Percentiles rank a stretch among this genome's conserved stretches.
Evolutionary conservation across 2,329 filamentous ascomycete species (phyloP).

Genomic region (Colletotrichum gigasporum): DNA sequence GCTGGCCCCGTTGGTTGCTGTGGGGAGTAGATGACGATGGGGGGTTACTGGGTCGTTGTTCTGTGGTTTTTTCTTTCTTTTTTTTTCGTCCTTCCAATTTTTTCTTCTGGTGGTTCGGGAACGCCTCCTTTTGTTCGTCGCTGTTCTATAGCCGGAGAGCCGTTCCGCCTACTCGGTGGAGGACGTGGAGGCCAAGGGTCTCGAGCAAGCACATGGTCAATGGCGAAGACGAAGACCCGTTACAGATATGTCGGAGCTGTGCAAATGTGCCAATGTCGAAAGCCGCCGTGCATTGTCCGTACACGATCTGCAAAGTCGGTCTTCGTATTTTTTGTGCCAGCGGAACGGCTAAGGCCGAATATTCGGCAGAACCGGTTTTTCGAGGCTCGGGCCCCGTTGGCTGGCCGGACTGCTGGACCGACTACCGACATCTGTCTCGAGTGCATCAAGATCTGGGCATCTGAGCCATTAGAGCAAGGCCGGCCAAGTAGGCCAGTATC

Average conservation of each 20-base stretch:
- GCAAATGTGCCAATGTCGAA: background rate
- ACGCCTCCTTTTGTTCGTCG: slow-evolving; percentile 18
- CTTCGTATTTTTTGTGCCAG: slow-evolving; percentile 3
- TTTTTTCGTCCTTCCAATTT: slow-evolving; percentile 3
- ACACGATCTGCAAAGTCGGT: slow-evolving; percentile 2
- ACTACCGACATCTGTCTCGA: background rate
- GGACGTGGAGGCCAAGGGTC: slow-evolving; percentile 3
- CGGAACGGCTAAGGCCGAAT: slow-evolving; percentile 10
- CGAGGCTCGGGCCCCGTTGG: slow-evolving; percentile 11
- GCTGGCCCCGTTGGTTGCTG: slow-evolving; percentile 31
- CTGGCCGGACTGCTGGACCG: slow-evolving; percentile 21
- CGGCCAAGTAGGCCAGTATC: background rate
- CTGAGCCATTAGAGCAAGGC: background rate
- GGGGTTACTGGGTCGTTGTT: slow-evolving; percentile 18
- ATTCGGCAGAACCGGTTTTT: slow-evolving; percentile 17
- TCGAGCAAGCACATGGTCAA: slow-evolving; percentile 6
- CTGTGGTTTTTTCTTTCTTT: slow-evolving; percentile 2
- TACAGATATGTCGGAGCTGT: slow-evolving; percentile 8
- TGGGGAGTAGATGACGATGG: slow-evolving; percentile 32
- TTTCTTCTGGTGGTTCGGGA: slow-evolving; percentile 9
- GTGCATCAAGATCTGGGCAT: background rate
- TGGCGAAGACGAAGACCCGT: background rate
- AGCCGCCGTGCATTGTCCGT: slow-evolving; percentile 1
- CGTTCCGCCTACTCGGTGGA: slow-evolving; percentile 16
- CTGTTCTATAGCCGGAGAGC: slow-evolving; percentile 15